A percentile compares a stretch with the other conserved stretches of the same genome.
These are phyloP conservation scores for Arctium lappa DNA, from an alignment of 129 eudicot species.

Conservation along the genomic window DNA sequence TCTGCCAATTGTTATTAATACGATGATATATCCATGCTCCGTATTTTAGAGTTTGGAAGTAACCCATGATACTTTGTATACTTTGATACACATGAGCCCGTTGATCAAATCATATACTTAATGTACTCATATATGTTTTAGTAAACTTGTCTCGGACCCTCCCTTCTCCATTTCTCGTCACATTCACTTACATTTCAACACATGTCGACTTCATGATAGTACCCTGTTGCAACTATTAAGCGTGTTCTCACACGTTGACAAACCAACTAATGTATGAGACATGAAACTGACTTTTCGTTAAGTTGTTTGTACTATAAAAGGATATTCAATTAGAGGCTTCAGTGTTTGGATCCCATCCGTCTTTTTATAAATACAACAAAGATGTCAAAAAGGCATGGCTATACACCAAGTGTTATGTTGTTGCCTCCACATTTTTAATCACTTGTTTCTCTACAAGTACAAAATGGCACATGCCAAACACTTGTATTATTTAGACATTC, in stretches of 20 bases:
- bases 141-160: background rate
- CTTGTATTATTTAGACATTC: slow-evolving; percentile 23
- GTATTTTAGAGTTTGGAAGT: no score
- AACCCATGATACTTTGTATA: background rate
- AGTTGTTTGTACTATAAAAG: slow-evolving; percentile 17
- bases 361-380: slow-evolving; percentile 31
- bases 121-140: background rate
- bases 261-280: slow-evolving; percentile 11
- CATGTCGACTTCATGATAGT: background rate
- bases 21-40: background rate
- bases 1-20: no score
- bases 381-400: slow-evolving; percentile 38
- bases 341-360: slow-evolving; percentile 19
- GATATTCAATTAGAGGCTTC: slow-evolving; percentile 17
- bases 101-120: background rate
- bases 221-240: background rate
- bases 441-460: slow-evolving; percentile 36
- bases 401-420: slow-evolving; percentile 29
- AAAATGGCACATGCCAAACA: slow-evolving; percentile 34
- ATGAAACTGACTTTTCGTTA: slow-evolving; percentile 16
- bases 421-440: slow-evolving; percentile 35
- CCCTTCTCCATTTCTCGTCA: slow-evolving; percentile 3
- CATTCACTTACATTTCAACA: background rate
- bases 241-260: slow-evolving; percentile 18
- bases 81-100: background rate